Conservation (phyloP, 129 eudicot species). For the Smallanthus sonchifolius region DNA sequence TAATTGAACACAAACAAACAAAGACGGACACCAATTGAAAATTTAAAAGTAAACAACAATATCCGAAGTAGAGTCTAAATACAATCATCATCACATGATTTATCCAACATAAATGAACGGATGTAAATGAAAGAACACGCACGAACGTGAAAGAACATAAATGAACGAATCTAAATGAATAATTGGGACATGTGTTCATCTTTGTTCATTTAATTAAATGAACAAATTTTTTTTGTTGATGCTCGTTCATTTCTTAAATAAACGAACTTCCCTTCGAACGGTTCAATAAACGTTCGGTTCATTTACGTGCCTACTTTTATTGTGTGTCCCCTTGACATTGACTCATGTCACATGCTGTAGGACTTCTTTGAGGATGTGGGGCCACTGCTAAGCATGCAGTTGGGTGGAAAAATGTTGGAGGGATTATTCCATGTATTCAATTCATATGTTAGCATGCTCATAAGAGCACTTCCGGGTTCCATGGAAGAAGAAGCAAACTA, state of each 20-base stretch:
- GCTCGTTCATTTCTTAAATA: background rate
- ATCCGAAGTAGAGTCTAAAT: background rate
- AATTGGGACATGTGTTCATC: background rate
- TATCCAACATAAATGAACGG: background rate
- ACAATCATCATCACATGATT: background rate
- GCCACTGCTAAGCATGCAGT: constrained; percentile 90
- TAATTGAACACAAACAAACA: background rate
- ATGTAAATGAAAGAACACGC: background rate
- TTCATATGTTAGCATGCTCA: constrained; percentile 72
- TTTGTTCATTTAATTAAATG: background rate
- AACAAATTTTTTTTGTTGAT: background rate
- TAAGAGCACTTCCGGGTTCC: constrained; percentile 89
- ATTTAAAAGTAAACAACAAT: background rate
- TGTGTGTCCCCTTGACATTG: background rate
- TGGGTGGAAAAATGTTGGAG: constrained; percentile 89
- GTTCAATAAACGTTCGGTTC: background rate
- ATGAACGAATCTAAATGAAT: background rate
- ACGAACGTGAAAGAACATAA: background rate
- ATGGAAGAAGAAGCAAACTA: constrained; percentile 84
- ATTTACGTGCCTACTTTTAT: background rate
- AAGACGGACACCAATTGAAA: background rate
- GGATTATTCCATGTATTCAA: constrained; percentile 79
- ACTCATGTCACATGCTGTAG: constrained; percentile 31
- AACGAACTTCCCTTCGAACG: background rate
- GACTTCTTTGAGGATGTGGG: constrained; percentile 97